Base-by-base conservation (phyloP, 345 rosid species). In the Brassica carinata region DNA sequence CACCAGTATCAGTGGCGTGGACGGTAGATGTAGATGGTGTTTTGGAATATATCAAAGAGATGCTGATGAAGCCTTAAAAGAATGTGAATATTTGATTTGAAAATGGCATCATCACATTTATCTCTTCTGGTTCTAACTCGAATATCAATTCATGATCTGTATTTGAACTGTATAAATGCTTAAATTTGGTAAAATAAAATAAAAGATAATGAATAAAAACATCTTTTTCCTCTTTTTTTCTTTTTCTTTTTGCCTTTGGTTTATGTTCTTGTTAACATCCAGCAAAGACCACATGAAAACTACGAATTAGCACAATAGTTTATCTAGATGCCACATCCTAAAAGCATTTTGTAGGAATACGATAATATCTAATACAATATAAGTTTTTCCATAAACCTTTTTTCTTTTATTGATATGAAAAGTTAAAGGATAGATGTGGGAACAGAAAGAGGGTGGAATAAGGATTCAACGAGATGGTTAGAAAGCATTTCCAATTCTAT, bases 1-100 rank as follows among this genome's bases (percentile, higher is more conserved):
- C 92, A 69, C 94, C 98, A 0, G 72, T 95, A 67, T 86, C 90
- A 1, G 96, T 95, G 7, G 96, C 96, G 0, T 93, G 98, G 98
- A 86, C 94, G 0, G 97, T 93, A 2, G 64, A 90, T 13, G 94
- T 85, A 67, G 89, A 88, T 15, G 89, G 83, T 70, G 92, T 93
- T 1, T 71, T 88, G 19, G 59, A 78, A 58, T 86, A 86, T 78
- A 23, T 91, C 76, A 90, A 85, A 79, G 75, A 74, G 14, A 61
- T 71, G 79, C 75, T 93, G 88, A 91, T 85, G 96, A 91, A 90
- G 85, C 87, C 87, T 43, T 89, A 77, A 65, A 65, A 55, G 1
- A 17, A 69, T 55, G 27, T 15, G 62, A 65, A 76, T 76, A 57
- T 81, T 65, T 74, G 75, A 62, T 79, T 72, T 67, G 59, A 9